These are phyloP conservation scores for Litsea cubeba DNA, from an alignment of 164 flowering plant species.

Conservation along the genomic window DNA sequence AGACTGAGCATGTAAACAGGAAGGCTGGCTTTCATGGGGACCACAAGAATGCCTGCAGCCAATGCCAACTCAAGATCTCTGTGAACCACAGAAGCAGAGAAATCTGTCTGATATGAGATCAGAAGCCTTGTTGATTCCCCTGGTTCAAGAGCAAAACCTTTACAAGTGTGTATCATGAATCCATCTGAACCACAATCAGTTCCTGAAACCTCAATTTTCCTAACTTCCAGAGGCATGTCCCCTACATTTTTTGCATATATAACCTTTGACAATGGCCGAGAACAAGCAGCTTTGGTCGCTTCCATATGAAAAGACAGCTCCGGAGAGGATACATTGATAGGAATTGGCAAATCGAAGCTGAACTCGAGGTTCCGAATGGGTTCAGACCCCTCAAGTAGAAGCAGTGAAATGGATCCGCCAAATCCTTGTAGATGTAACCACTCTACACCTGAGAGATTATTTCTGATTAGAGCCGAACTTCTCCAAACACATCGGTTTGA, in stretches of 20 bases:
- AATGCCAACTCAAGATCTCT: slow-evolving; percentile 66
- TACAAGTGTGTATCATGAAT: slow-evolving; percentile 51
- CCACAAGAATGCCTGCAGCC: slow-evolving; percentile 49
- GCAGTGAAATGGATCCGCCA: slow-evolving; percentile 65
- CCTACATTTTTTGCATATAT: slow-evolving; percentile 69
- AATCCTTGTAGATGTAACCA: slow-evolving; percentile 62
- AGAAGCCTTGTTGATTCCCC: slow-evolving; percentile 58
- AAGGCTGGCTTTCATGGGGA: slow-evolving; percentile 73
- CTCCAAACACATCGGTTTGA: slow-evolving; percentile 66
- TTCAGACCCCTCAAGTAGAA: slow-evolving; percentile 54
- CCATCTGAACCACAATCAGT: slow-evolving; percentile 63
- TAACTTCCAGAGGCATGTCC: slow-evolving; percentile 65
- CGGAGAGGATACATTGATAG: slow-evolving; percentile 36
- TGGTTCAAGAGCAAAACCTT: slow-evolving; percentile 63
- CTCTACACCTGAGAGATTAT: slow-evolving; percentile 87
- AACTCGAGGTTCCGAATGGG: slow-evolving; percentile 54
- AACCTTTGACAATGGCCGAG: slow-evolving; percentile 42
- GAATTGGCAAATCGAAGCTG: slow-evolving; percentile 34
- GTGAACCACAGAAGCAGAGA: slow-evolving; percentile 42
- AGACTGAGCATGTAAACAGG: slow-evolving; percentile 43
- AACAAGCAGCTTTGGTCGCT: slow-evolving; percentile 30
- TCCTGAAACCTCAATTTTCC: slow-evolving; percentile 63
- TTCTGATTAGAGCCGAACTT: slow-evolving; percentile 70
- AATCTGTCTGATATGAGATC: slow-evolving; percentile 58
- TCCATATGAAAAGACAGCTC: slow-evolving; percentile 18